Evolutionary conservation across 176 grass and related monocot genomes (phyloP).

Genomic region (Oryza brachyantha): DNA sequence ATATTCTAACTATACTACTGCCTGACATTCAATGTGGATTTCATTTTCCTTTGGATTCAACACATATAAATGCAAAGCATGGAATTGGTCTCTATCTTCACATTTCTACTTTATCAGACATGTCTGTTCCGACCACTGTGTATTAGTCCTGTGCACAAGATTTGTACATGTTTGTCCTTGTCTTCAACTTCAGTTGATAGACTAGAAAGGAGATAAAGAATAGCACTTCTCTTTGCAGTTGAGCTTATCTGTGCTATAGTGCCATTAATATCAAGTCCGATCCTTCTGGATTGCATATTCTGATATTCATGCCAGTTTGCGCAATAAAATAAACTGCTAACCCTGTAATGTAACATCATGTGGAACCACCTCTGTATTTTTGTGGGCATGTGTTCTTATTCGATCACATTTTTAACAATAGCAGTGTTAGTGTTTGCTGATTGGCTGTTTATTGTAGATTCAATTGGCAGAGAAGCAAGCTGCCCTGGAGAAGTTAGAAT

Average conservation of each 20-base stretch:
- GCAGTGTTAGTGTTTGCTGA: not conserved
- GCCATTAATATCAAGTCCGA: not conserved
- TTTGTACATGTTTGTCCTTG: not conserved
- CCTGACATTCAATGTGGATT: constrained; percentile 2
- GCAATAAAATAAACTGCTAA: not conserved
- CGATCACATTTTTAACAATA: not conserved
- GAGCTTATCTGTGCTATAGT: not conserved
- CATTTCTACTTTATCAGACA: constrained; percentile 5
- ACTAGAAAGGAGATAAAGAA: not conserved
- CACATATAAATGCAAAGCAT: not conserved
- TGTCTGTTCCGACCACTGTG: not conserved
- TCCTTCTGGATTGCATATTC: not conserved
- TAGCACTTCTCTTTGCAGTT: not conserved
- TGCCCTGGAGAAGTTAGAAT: constrained; percentile 74
- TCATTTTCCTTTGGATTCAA: not conserved
- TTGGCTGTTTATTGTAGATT: constrained; percentile 45
- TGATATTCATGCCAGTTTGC: not conserved
- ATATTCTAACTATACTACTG: not conserved
- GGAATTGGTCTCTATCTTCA: not conserved
- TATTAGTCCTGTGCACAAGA: not conserved
- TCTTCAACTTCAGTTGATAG: not conserved
- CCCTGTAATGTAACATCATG: not conserved
- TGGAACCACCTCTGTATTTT: not conserved
- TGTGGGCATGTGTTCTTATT: not conserved
- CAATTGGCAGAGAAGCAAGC: constrained; percentile 95